phyloP scores from a whole-genome alignment of 192 early-diverging fungal species.

The Lobulomyces angularis region DNA sequence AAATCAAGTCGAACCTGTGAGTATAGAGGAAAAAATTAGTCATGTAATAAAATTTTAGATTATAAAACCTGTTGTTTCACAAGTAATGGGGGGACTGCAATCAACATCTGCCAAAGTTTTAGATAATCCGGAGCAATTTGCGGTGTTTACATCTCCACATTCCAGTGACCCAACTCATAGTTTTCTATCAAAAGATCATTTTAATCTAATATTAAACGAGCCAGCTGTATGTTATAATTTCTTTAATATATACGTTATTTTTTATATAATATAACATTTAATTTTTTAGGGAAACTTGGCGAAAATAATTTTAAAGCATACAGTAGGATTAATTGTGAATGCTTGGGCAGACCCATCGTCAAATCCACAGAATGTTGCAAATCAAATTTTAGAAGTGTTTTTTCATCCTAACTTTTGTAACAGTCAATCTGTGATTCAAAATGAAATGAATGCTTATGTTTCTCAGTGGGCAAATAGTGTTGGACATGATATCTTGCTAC shows the following conservation, averaged over 20 bases:
- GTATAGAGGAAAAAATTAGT: not conserved
- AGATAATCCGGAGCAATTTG: constrained; percentile 5
- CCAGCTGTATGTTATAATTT: not conserved
- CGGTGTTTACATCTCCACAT: constrained; percentile 13
- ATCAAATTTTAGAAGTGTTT: constrained; percentile 14
- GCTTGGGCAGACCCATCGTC: constrained; percentile 7
- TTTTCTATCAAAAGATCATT: constrained; percentile 15
- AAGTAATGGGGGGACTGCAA: constrained; percentile 12
- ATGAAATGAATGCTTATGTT: too few species aligned
- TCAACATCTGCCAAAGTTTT: constrained; percentile 7
- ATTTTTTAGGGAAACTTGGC: constrained; percentile 12
- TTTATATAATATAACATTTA: not conserved
- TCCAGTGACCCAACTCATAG: constrained; percentile 17
- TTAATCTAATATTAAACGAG: constrained; percentile 15
- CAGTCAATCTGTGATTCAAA: constrained; percentile 9
- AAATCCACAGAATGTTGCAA: constrained; percentile 1
- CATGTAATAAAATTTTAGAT: constrained; percentile 3
- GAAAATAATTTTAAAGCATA: constrained; percentile 9
- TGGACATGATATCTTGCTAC: too few species aligned
- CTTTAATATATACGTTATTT: not conserved
- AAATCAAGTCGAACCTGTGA: too few species aligned
- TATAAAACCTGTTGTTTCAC: constrained; percentile 9
- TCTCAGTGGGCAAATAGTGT: too few species aligned
- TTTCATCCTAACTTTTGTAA: too few species aligned
- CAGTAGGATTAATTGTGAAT: constrained; percentile 10